phyloP scores from a whole-genome alignment of 2,329 filamentous ascomycete genomes.

The Sclerotinia sclerotiorum region DNA sequence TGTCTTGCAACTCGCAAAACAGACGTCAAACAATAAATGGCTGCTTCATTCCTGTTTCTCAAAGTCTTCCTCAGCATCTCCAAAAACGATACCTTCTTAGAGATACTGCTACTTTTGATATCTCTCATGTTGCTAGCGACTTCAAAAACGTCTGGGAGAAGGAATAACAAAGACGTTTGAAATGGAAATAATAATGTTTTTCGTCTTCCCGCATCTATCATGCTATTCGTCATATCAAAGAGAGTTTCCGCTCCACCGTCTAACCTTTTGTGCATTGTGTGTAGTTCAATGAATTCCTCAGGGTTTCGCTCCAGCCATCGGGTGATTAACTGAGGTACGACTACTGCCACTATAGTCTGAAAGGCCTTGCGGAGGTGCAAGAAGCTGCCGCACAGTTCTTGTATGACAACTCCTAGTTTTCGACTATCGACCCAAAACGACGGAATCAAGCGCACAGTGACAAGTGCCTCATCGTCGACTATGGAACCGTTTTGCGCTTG shows the following conservation, averaged over 20 bases:
- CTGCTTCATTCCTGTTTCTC: slow-evolving; percentile 64
- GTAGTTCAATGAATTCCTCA: slow-evolving; percentile 62
- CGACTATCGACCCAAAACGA: slow-evolving; percentile 64
- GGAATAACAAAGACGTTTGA: slow-evolving; percentile 61
- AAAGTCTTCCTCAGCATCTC: slow-evolving; percentile 63
- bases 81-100: slow-evolving; percentile 66
- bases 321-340: slow-evolving; percentile 62
- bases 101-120: slow-evolving; percentile 59
- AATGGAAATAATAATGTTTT: slow-evolving; percentile 60
- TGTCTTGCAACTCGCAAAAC: slow-evolving; percentile 63
- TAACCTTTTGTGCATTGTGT: slow-evolving; percentile 59
- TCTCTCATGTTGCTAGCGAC: slow-evolving; percentile 67
- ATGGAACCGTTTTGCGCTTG: slow-evolving; percentile 30
- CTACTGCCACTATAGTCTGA: slow-evolving; percentile 62
- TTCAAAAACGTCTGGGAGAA: slow-evolving; percentile 68
- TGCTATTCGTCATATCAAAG: slow-evolving; percentile 66
- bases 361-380: slow-evolving; percentile 63
- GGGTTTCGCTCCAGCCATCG: slow-evolving; percentile 67
- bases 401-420: slow-evolving; percentile 61
- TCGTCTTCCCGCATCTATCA: slow-evolving; percentile 57
- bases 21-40: slow-evolving; percentile 64
- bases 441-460: slow-evolving; percentile 58
- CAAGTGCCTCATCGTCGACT: slow-evolving; percentile 46
- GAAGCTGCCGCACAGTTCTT: slow-evolving; percentile 66
- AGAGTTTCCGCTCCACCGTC: slow-evolving; percentile 65